Conservation (phyloP, 148 eudicot species). For the Arctostaphylos glauca region DNA sequence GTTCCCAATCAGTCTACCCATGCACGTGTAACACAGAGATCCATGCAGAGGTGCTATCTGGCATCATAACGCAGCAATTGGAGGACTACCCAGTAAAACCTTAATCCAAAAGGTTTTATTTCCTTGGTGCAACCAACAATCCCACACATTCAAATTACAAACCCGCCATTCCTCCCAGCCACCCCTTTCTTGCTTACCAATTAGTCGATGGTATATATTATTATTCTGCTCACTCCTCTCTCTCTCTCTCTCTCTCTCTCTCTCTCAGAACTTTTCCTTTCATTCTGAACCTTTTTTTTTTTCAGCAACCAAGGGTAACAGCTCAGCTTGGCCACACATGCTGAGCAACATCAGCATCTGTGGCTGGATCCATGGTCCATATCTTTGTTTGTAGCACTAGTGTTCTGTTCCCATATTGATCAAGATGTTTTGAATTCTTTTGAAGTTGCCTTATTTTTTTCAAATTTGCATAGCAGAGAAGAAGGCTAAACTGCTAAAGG, state of each 20-base stretch:
- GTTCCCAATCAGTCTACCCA: background rate
- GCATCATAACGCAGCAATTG: background rate
- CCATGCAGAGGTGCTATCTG: background rate
- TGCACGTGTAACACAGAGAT: background rate
- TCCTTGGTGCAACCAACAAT: background rate
- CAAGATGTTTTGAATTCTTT: background rate
- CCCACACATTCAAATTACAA: too few relatives aligned
- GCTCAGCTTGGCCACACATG: conserved; percentile 1
- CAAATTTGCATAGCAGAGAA: conserved; percentile 33
- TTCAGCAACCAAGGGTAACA: background rate
- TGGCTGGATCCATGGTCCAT: background rate
- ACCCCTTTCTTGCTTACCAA: background rate
- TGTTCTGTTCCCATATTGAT: background rate
- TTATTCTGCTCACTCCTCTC: background rate
- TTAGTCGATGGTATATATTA: background rate
- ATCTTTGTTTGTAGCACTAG: background rate
- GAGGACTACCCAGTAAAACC: background rate
- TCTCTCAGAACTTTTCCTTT: background rate
- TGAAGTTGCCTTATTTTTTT: background rate
- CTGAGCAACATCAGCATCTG: background rate
- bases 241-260: background rate
- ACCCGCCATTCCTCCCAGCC: background rate
- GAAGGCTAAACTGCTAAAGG: conserved; percentile 44
- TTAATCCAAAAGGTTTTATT: background rate
- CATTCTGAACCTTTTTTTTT: background rate